A percentile compares a stretch with the other conserved stretches of the same genome.
phyloP scores from a whole-genome alignment of 1,284 basidiomycete species.

The Exsudoporus floridanus region DNA sequence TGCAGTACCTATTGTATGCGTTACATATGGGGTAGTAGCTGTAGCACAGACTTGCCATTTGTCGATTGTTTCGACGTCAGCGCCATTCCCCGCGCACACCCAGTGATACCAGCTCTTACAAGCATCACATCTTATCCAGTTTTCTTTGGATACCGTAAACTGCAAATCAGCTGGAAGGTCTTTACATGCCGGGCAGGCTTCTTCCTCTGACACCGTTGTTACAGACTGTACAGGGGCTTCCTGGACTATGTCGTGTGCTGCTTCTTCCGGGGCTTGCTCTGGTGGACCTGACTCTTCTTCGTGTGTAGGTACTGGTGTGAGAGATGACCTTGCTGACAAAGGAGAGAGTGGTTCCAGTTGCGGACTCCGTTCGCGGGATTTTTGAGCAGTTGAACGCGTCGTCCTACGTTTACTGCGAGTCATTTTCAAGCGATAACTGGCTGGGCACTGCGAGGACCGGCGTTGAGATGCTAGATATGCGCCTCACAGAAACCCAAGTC shows the following conservation, averaged over 20 bases:
- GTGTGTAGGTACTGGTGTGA: constrained; percentile 32
- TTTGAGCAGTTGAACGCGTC: constrained; percentile 32
- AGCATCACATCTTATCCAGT: constrained; percentile 72
- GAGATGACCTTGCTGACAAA: constrained; percentile 32
- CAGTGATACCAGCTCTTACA: constrained; percentile 83
- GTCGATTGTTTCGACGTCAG: constrained; percentile 59
- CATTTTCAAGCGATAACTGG: constrained; percentile 19
- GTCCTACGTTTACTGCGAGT: constrained; percentile 36
- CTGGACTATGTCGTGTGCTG: constrained; percentile 13
- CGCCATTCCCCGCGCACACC: constrained; percentile 69
- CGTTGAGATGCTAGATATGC: constrained; percentile 9
- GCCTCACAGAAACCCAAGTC: constrained; percentile 13
- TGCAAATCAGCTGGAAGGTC: constrained; percentile 29
- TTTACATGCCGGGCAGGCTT: constrained; percentile 47
- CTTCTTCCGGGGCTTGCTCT: constrained; percentile 25
- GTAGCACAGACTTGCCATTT: constrained; percentile 49
- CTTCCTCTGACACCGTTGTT: constrained; percentile 28
- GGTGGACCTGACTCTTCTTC: constrained; percentile 23
- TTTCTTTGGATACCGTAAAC: constrained; percentile 51
- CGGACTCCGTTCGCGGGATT: constrained; percentile 31
- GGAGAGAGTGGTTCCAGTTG: constrained; percentile 31
- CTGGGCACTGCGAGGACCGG: constrained; percentile 10
- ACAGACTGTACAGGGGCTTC: constrained; percentile 17
- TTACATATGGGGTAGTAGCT: constrained; percentile 10
- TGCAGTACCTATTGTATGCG: constrained; percentile 61